Evolutionary conservation across 2,329 filamentous ascomycete species (phyloP).

Genomic region (Aureobasidium sp.): DNA sequence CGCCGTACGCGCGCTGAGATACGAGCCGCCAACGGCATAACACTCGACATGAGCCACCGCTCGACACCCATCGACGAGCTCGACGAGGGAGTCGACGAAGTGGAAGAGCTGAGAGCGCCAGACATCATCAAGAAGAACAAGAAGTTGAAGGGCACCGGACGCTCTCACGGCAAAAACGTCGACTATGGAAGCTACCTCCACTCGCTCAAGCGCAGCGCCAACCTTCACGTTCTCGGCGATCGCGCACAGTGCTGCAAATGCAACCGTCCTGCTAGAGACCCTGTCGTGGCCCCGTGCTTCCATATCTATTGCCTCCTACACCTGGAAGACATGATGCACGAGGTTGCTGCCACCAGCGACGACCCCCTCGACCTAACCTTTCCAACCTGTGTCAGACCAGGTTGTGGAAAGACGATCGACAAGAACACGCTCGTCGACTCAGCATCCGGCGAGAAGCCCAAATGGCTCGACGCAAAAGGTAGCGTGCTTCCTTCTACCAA

Average conservation of each 20-base stretch:
- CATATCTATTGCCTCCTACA: slow-evolving; percentile 50
- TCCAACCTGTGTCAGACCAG: slow-evolving; percentile 21
- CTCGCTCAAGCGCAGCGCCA: slow-evolving; percentile 25
- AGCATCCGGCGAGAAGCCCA: slow-evolving; percentile 18
- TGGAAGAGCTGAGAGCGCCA: background rate
- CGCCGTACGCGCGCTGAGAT: background rate
- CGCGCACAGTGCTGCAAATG: slow-evolving; percentile 37
- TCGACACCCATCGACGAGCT: background rate
- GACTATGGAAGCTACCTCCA: slow-evolving; percentile 35
- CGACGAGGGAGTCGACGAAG: background rate
- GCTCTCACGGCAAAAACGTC: slow-evolving; percentile 29
- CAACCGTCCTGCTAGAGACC: slow-evolving; percentile 28
- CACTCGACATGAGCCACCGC: background rate
- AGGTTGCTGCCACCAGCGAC: slow-evolving; percentile 18
- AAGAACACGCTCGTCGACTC: slow-evolving; percentile 18
- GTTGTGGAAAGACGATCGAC: slow-evolving; percentile 21
- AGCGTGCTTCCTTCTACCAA: slow-evolving; percentile 37
- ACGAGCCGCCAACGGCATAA: background rate
- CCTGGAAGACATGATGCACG: slow-evolving; percentile 25
- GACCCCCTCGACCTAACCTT: no score
- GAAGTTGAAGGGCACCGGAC: slow-evolving; percentile 17
- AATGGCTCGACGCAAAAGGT: slow-evolving; percentile 32
- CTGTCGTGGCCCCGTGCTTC: slow-evolving; percentile 42
- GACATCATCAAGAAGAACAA: background rate
- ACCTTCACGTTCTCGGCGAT: slow-evolving; percentile 27